Evolutionary conservation across 768 basidiomycete genomes (phyloP), one percentile per base, ranked within the genome.

Genomic region (Boletales sp.): DNA sequence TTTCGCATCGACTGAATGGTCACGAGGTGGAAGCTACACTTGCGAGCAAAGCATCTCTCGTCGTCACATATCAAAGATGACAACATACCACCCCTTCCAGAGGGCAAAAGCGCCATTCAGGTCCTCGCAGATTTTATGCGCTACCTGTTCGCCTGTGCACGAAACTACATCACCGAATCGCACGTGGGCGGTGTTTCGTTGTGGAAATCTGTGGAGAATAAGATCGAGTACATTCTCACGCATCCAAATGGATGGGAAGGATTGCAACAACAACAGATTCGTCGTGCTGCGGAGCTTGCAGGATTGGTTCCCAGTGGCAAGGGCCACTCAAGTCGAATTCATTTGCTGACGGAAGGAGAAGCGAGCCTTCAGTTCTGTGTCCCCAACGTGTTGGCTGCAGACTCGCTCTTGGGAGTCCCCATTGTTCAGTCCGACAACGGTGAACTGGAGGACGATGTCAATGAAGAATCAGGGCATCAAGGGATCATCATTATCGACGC

Each of bases 401-500:
- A 74, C 8, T 48, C 46, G 13, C 45, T 70, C 7, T 52, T 49
- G 12, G 38, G 42, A 10, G 2, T 50, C 5, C 43, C 55, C 4
- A 43, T 48, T 28, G 4, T 5, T 28, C 25, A 7, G 25, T 6
- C 6, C 34, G 12, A 34, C 15, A 14, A 5, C 11, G 2, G 15
- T 12, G 34, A 8, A 34, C 2, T 34, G 13, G 39, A 38, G 9
- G 48, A 53, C 0, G 50, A 56, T 5, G 46, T 11, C 0, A 44
- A 41, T 10, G 37, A 46, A 12, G 49, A 41, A 9, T 28, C 54
- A 70, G 75, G 61, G 1, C 66, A 65, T 1, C 50, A 67, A 28
- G 69, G 69, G 0, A 50, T 78, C 9, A 61, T 78, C 15, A 59
- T 80, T 8, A 65, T 79, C n/a, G 78, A 80, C 58, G 61, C 57